A percentile compares a stretch with the other conserved stretches of the same genome.
Evolutionary conservation across 164 flowering plant genomes (phyloP).

Genomic region (Magnolia sinica): DNA sequence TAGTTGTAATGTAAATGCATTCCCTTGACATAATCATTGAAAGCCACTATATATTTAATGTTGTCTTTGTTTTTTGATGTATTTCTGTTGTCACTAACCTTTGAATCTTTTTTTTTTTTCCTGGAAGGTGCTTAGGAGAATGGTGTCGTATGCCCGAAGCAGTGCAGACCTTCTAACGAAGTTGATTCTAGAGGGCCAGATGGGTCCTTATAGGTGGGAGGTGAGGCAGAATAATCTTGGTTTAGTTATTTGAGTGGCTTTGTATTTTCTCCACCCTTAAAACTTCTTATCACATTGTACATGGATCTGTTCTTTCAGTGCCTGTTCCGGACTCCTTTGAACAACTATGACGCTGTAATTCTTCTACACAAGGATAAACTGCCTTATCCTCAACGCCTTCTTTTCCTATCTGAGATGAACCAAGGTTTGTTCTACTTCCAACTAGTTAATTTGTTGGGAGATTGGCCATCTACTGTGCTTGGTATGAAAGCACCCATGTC

Average conservation of each 20-base stretch:
- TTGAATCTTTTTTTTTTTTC: not conserved
- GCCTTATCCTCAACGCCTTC: slow-evolving; percentile 76
- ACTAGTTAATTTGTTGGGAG: not conserved
- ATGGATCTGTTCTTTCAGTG: slow-evolving; percentile 44
- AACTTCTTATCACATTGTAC: not conserved
- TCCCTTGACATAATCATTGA: not conserved
- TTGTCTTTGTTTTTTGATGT: not conserved
- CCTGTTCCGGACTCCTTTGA: slow-evolving; percentile 82
- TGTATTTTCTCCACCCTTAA: not conserved
- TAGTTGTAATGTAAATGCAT: not conserved
- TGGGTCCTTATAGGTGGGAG: slow-evolving; percentile 71
- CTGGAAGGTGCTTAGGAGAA: slow-evolving; percentile 67
- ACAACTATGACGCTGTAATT: slow-evolving; percentile 84
- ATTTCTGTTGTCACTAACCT: not conserved
- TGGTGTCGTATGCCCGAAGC: slow-evolving; percentile 82
- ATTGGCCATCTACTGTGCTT: not conserved
- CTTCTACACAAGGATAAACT: slow-evolving; percentile 79
- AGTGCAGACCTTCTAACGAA: slow-evolving; percentile 67
- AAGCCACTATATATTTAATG: not conserved
- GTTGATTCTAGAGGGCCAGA: slow-evolving; percentile 47
- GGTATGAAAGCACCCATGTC: not conserved
- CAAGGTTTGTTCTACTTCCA: slow-evolving; percentile 39
- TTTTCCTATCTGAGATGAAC: slow-evolving; percentile 69
- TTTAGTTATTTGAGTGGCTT: not conserved
- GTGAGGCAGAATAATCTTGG: slow-evolving; percentile 29